phyloP scores from a whole-genome alignment of 164 flowering plant species.

The Annona cherimola region DNA sequence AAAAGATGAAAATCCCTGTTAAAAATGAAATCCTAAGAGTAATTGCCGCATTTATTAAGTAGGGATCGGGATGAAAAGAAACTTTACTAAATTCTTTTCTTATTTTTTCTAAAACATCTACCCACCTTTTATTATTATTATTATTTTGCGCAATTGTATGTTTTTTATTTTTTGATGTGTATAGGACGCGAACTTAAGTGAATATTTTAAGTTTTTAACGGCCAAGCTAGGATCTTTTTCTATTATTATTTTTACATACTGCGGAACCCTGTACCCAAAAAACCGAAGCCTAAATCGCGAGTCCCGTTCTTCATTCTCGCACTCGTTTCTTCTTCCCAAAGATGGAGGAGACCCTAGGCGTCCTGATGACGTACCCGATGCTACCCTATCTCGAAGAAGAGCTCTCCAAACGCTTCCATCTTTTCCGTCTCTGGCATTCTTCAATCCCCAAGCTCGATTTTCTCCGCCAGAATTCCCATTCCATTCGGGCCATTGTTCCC shows the following conservation, averaged over 20 bases:
- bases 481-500: slow-evolving; percentile 73
- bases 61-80: too few species aligned
- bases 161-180: too few species aligned
- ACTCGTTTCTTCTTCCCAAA: slow-evolving; percentile 4
- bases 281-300: neutral
- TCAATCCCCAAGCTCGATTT: slow-evolving; percentile 25
- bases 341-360: slow-evolving; percentile 74
- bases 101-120: too few species aligned
- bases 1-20: too few species aligned
- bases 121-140: too few species aligned
- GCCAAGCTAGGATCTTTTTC: neutral
- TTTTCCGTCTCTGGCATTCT: slow-evolving; percentile 45
- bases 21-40: too few species aligned
- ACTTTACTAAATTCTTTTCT: too few species aligned
- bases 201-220: too few species aligned
- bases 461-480: slow-evolving; percentile 25
- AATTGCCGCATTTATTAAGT: too few species aligned
- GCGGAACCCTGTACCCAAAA: neutral
- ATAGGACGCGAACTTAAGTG: too few species aligned
- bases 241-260: neutral
- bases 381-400: slow-evolving; percentile 50
- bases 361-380: slow-evolving; percentile 60
- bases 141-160: too few species aligned
- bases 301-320: neutral
- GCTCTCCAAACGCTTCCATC: slow-evolving; percentile 56